These are phyloP conservation scores for Pseudogymnoascus sp. DNA, from an alignment of 2,329 filamentous ascomycete species.

Conservation along the genomic window DNA sequence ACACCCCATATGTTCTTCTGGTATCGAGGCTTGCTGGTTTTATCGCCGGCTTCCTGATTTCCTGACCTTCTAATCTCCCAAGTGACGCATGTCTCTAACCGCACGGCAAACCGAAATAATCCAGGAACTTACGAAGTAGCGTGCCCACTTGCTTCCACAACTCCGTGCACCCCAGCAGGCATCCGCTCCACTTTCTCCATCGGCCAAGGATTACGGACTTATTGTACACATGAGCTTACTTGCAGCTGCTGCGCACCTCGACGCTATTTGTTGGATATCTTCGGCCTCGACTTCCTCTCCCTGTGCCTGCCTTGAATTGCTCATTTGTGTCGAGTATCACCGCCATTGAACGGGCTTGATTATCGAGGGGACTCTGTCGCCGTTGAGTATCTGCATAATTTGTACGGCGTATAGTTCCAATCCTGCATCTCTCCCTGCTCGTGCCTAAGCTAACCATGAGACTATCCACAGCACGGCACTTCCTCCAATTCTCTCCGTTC, in stretches of 20 bases:
- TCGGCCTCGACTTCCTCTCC: neutral
- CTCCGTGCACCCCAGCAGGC: constrained; percentile 2
- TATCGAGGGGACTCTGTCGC: neutral
- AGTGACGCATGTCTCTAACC: constrained; percentile 8
- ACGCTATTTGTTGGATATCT: constrained; percentile 6
- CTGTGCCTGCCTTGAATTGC: constrained; percentile 3
- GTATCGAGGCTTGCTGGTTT: neutral
- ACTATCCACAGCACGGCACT: constrained; percentile 5
- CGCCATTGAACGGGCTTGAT: neutral
- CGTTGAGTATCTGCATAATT: neutral
- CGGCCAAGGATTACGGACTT: constrained; percentile 7
- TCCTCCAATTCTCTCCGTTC: constrained; percentile 1
- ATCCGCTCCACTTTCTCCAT: constrained; percentile 8
- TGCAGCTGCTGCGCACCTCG: constrained; percentile 1
- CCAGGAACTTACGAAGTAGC: constrained; percentile 6
- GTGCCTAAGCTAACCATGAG: constrained; percentile 4
- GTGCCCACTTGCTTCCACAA: constrained; percentile 7
- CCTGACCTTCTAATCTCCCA: neutral
- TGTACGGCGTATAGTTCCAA: neutral
- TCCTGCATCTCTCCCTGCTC: neutral
- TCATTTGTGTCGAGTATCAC: neutral
- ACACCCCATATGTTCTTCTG: neutral
- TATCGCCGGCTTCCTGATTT: neutral
- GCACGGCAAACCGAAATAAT: constrained; percentile 5
- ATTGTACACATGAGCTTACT: constrained; percentile 8